Percentiles rank a stretch among this genome's conserved stretches.
Evolutionary conservation across 176 grass and related monocot species (phyloP).

Genomic region (bread wheat (Triticum aestivum)): DNA sequence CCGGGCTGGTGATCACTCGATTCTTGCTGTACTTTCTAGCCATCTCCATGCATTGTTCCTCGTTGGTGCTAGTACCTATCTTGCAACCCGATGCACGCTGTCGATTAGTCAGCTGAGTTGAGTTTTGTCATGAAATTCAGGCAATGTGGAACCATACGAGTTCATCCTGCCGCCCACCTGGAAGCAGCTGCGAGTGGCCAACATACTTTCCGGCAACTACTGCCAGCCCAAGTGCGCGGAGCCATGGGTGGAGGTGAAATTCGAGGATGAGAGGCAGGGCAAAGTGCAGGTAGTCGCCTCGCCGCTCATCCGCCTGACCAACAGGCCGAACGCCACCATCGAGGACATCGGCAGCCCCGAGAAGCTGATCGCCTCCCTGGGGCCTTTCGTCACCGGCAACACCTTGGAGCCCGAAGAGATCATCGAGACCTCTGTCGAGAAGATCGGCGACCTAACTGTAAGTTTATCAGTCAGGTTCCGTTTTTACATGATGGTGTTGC

Average conservation of each 20-base stretch:
- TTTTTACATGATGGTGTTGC: neutral
- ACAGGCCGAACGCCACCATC: constrained; percentile 83
- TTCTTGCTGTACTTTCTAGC: neutral
- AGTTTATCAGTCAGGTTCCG: neutral
- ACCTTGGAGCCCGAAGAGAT: constrained; percentile 86
- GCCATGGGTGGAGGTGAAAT: constrained; percentile 99
- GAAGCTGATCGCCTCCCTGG: constrained; percentile 80
- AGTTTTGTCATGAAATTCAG: constrained; percentile 16
- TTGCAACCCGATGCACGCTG: too few species aligned
- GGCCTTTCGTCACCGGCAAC: constrained; percentile 96
- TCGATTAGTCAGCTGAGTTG: neutral
- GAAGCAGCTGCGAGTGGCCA: constrained; percentile 87
- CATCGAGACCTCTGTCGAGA: constrained; percentile 62
- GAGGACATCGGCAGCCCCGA: constrained; percentile 94
- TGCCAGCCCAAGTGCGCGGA: constrained; percentile 98
- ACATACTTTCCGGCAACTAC: constrained; percentile 96
- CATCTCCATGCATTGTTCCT: neutral
- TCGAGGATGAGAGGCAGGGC: constrained; percentile 91
- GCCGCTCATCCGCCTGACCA: constrained; percentile 88
- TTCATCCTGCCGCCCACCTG: constrained; percentile 86
- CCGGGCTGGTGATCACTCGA: constrained; percentile 62
- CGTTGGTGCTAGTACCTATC: too few species aligned
- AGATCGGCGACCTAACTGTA: constrained; percentile 69
- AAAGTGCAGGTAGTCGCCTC: constrained; percentile 91
- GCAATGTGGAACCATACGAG: constrained; percentile 92